phyloP scores from a whole-genome alignment of 305 asterid genomes.

The Fraxinus ornus region DNA sequence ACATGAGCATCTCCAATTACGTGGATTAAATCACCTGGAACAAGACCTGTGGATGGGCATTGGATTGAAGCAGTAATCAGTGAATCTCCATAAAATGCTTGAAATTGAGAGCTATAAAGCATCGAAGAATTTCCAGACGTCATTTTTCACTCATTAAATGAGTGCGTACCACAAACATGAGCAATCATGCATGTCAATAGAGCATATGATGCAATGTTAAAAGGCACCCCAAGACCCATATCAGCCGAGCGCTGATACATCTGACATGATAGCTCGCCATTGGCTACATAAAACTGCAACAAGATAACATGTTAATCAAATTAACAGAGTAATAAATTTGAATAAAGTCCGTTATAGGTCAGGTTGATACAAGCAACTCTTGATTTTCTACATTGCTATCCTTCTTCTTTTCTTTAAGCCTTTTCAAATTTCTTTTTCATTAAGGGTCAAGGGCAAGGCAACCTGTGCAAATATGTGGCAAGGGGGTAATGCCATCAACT shows the following conservation, averaged over 20 bases:
- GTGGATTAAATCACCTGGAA: slow-evolving; percentile 86
- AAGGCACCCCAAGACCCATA: slow-evolving; percentile 98
- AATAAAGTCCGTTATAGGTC: background rate
- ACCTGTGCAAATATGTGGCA: slow-evolving; percentile 98
- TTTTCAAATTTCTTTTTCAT: background rate
- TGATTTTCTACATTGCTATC: background rate
- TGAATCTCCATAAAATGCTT: background rate
- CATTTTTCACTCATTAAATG: background rate
- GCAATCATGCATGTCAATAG: slow-evolving; percentile 92
- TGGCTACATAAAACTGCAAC: slow-evolving; percentile 84
- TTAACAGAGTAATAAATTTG: slow-evolving; percentile 6
- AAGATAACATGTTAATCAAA: background rate
- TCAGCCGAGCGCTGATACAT: slow-evolving; percentile 98
- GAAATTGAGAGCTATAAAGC: background rate
- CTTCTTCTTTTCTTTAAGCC: background rate
- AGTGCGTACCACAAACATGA: slow-evolving; percentile 79
- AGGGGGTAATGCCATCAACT: slow-evolving; percentile 86
- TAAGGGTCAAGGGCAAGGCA: background rate
- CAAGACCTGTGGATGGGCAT: slow-evolving; percentile 50
- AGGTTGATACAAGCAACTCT: slow-evolving; percentile 1
- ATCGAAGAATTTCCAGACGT: background rate
- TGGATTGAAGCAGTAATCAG: background rate
- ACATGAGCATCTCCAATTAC: slow-evolving; percentile 94
- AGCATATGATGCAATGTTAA: slow-evolving; percentile 91
- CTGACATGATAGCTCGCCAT: slow-evolving; percentile 97